Evolutionary conservation across 495 filamentous ascomycete species (phyloP), one percentile per base, ranked within the genome.

Genomic region (Echria macrotheca): DNA sequence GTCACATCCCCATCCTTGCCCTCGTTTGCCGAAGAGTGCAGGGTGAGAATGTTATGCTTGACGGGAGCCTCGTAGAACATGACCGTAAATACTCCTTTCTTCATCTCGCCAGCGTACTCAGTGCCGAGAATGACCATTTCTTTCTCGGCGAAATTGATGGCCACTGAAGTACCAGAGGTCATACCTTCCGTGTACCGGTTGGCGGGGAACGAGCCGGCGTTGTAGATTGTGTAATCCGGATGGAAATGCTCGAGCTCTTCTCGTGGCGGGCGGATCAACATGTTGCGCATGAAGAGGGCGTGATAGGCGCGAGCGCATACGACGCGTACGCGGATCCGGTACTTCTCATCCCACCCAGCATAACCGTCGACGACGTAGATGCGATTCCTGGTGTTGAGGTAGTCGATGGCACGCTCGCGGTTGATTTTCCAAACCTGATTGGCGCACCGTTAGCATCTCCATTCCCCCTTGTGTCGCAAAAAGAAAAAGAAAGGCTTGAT

Each of bases 11-110:
- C 91, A 50, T 87, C 70, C 74, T 82, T 74, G 66, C 90, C 90
- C 77, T 95, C 82, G 72, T 96, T 96, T 85, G 91, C 91, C 18
- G 90, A 96, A 15, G 90, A 96, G 81, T 96, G 93, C 44, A 98
- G 83, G 41, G 93, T 98, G 40, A 98, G 77, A 55, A 98, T 91
- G 71, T 97, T 95, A 81, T 98, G 93, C 80, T 95, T 96, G 52
- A 98, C 85, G 45, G 93, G 93, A 87, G 96, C 96, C 78, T 98
- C 93, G 77, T 97, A 98, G 80, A 96, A 98, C 59, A 98, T 80
- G 51, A 98, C 88, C 43, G 93, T 98, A 81, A 98, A 97, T 72
- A 98, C 78, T 67, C 93, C 94, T 83, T 97, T 97, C 83, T 97
- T 98, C 93, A 98, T 98, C 80, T 96, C 91, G 61, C 93, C 93